Evolutionary conservation across 495 filamentous ascomycete genomes (phyloP).

Genomic region (Pseudevernia furfuracea): DNA sequence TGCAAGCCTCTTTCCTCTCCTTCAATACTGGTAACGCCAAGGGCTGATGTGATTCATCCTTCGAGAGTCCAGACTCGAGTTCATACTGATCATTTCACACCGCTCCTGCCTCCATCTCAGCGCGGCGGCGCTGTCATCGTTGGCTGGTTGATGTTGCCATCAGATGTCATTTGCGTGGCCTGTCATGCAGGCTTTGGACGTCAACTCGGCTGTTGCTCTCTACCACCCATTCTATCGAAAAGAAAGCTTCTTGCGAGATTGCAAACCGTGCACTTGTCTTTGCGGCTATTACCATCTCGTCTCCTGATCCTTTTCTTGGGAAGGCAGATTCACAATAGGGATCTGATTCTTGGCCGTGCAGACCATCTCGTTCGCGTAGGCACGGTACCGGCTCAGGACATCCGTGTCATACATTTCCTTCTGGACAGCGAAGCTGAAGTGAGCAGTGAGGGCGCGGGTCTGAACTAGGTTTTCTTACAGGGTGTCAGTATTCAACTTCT

Average conservation of each 20-base stretch:
- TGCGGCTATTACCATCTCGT: neutral
- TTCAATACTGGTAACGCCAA: too few relatives aligned
- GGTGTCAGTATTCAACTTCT: neutral
- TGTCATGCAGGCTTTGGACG: neutral
- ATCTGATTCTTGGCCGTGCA: slow-evolving; percentile 26
- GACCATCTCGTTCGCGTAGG: slow-evolving; percentile 38
- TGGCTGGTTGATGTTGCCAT: too few relatives aligned
- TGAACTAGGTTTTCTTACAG: slow-evolving; percentile 31
- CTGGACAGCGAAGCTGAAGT: slow-evolving; percentile 37
- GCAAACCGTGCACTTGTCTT: neutral
- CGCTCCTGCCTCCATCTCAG: too few relatives aligned
- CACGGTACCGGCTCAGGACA: slow-evolving; percentile 38
- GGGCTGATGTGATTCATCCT: too few relatives aligned
- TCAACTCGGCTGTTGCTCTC: neutral
- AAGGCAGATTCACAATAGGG: neutral
- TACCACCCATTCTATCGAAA: neutral
- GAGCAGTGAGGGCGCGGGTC: slow-evolving; percentile 35
- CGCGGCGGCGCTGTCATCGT: too few relatives aligned
- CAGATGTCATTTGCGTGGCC: too few relatives aligned
- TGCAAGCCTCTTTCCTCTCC: too few relatives aligned
- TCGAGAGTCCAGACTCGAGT: too few relatives aligned
- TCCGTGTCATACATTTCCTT: slow-evolving; percentile 33
- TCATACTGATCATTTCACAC: too few relatives aligned
- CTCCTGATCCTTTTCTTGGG: neutral
- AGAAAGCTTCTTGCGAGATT: neutral